These are phyloP conservation scores for Sequoia sempervirens DNA, from an alignment of 75 land plant species.

Conservation along the genomic window DNA sequence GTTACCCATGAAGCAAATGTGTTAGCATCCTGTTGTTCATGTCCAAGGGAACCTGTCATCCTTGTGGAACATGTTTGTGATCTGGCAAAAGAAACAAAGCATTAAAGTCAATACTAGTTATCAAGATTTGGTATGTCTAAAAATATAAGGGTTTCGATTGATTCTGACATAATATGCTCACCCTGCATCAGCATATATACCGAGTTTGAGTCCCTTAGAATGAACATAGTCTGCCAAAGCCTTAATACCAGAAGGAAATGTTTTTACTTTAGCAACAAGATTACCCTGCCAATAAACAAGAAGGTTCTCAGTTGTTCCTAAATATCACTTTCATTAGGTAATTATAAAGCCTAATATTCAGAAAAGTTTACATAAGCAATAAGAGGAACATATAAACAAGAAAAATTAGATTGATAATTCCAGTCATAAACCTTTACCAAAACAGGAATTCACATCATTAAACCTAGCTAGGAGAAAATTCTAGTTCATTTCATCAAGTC, in stretches of 20 bases:
- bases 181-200: constrained; percentile 89
- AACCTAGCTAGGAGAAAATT: not conserved
- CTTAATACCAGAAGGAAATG: constrained; percentile 86
- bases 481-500: not conserved
- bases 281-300: constrained; percentile 41
- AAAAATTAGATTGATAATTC: too few species aligned
- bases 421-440: too few species aligned
- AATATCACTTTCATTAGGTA: not conserved
- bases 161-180: constrained; percentile 10
- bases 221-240: constrained; percentile 88
- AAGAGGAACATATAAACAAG: not conserved
- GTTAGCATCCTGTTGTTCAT: constrained; percentile 75
- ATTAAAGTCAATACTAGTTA: not conserved
- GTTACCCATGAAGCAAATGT: constrained; percentile 86
- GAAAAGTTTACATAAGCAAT: not conserved
- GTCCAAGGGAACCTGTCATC: constrained; percentile 80
- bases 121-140: too few species aligned
- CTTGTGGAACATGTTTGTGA: constrained; percentile 41
- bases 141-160: not conserved
- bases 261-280: constrained; percentile 45
- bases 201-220: constrained; percentile 73
- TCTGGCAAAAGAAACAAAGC: constrained; percentile 17
- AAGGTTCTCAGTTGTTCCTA: not conserved
- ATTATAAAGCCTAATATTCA: not conserved
- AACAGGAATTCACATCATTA: not conserved